Percentiles rank a stretch among this genome's conserved stretches.
Conservation (phyloP, 2,329 filamentous ascomycete genomes). For the Cercospora sp. region DNA sequence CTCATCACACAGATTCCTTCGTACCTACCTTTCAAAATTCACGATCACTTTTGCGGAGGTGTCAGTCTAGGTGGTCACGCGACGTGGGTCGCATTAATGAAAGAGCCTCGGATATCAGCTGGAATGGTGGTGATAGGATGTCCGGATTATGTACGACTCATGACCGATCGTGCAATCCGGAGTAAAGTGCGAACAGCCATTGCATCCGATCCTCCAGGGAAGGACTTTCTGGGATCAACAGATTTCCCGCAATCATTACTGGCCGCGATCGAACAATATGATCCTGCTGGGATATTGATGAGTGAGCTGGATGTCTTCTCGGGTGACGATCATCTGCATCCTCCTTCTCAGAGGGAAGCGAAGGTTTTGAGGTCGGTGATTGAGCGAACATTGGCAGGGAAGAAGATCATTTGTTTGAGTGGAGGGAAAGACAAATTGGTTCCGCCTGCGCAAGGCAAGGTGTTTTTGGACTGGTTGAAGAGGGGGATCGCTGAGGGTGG, state of each 20-base stretch:
- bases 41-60: slow-evolving; percentile 73
- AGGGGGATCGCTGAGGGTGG: slow-evolving; percentile 45
- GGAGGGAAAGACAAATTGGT: slow-evolving; percentile 72
- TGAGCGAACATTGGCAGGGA: slow-evolving; percentile 51
- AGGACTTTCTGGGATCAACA: slow-evolving; percentile 69
- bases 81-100: slow-evolving; percentile 79
- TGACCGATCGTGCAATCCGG: slow-evolving; percentile 74
- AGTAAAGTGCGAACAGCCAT: slow-evolving; percentile 60
- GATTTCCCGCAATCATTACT: slow-evolving; percentile 75
- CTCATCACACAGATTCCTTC: slow-evolving; percentile 77
- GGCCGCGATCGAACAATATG: slow-evolving; percentile 62
- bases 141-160: slow-evolving; percentile 80
- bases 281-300: slow-evolving; percentile 76
- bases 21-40: slow-evolving; percentile 60
- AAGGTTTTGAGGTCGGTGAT: slow-evolving; percentile 42
- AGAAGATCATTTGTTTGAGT: slow-evolving; percentile 65
- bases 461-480: slow-evolving; percentile 65
- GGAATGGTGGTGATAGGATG: slow-evolving; percentile 83
- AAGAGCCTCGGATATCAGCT: slow-evolving; percentile 75
- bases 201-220: slow-evolving; percentile 56
- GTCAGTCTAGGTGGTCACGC: slow-evolving; percentile 86
- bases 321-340: slow-evolving; percentile 35
- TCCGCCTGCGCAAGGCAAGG: slow-evolving; percentile 62
- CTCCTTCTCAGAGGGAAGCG: slow-evolving; percentile 49
- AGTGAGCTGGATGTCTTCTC: slow-evolving; percentile 38